phyloP scores from a whole-genome alignment of 306 rosid genomes.

The Ormosia emarginata region DNA sequence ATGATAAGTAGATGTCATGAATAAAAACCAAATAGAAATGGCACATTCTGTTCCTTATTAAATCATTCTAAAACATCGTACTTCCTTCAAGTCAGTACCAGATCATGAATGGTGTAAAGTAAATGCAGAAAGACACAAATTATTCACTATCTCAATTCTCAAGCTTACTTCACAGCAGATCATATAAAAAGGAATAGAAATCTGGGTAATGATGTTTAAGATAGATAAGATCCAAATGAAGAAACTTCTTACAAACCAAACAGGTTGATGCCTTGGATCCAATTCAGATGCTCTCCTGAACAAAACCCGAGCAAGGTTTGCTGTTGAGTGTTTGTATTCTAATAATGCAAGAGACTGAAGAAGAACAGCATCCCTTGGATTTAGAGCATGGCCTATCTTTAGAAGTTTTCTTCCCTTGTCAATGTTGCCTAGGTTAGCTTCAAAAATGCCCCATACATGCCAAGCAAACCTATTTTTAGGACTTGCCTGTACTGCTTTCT shows the following conservation, averaged over 20 bases:
- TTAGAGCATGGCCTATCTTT: conserved; percentile 81
- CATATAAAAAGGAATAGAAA: neutral
- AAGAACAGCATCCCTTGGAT: conserved; percentile 92
- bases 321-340: conserved; percentile 78
- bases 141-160: neutral
- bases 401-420: conserved; percentile 78
- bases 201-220: neutral
- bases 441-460: conserved; percentile 98
- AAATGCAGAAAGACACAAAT: neutral
- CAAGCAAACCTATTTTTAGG: conserved; percentile 95
- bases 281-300: conserved; percentile 82
- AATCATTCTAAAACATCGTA: neutral
- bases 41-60: neutral
- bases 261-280: conserved; percentile 95
- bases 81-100: neutral
- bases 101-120: neutral
- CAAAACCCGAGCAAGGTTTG: conserved; percentile 79
- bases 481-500: conserved; percentile 92
- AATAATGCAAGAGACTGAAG: conserved; percentile 93
- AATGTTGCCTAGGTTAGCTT: conserved; percentile 69
- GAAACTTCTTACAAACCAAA: conserved; percentile 76
- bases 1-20: neutral
- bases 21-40: neutral
- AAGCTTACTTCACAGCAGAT: conserved; percentile 3
- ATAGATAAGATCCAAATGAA: neutral